A percentile compares a stretch with the other conserved stretches of the same genome.
Conservation (phyloP, 2,329 filamentous ascomycete genomes). For the Spiromastix sp. region DNA sequence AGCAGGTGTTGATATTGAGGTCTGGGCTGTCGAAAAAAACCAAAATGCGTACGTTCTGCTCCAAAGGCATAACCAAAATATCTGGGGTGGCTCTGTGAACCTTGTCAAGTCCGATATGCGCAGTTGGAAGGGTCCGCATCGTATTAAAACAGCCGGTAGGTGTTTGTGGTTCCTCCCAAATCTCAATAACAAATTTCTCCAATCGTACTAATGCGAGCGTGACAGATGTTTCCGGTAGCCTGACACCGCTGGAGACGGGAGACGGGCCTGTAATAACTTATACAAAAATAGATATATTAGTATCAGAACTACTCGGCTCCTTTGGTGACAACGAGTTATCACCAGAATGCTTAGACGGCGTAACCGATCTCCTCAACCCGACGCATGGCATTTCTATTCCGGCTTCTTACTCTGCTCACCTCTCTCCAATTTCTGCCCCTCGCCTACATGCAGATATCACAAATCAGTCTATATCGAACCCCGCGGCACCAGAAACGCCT, state of each 20-base stretch:
- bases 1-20: slow-evolving; percentile 66
- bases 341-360: slow-evolving; percentile 90
- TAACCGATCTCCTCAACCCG: slow-evolving; percentile 76
- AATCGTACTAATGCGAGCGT: background rate
- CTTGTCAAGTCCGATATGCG: slow-evolving; percentile 97
- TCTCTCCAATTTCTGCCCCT: slow-evolving; percentile 85
- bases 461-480: slow-evolving; percentile 50
- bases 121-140: slow-evolving; percentile 72
- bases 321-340: slow-evolving; percentile 97
- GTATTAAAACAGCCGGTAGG: slow-evolving; percentile 7
- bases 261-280: slow-evolving; percentile 28
- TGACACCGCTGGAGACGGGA: slow-evolving; percentile 9
- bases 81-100: slow-evolving; percentile 73
- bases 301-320: slow-evolving; percentile 84
- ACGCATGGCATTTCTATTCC: slow-evolving; percentile 87
- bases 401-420: slow-evolving; percentile 80
- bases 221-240: slow-evolving; percentile 1
- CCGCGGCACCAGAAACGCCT: slow-evolving; percentile 73
- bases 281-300: slow-evolving; percentile 65
- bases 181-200: background rate
- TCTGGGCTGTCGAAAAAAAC: slow-evolving; percentile 97
- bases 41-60: slow-evolving; percentile 93
- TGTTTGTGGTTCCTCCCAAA: too few relatives aligned
- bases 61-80: slow-evolving; percentile 68
- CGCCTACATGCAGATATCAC: slow-evolving; percentile 74